Percentiles rank a stretch among this genome's conserved stretches.
phyloP scores from a whole-genome alignment of 2,329 filamentous ascomycete genomes.

The Periconia macrospinosa region DNA sequence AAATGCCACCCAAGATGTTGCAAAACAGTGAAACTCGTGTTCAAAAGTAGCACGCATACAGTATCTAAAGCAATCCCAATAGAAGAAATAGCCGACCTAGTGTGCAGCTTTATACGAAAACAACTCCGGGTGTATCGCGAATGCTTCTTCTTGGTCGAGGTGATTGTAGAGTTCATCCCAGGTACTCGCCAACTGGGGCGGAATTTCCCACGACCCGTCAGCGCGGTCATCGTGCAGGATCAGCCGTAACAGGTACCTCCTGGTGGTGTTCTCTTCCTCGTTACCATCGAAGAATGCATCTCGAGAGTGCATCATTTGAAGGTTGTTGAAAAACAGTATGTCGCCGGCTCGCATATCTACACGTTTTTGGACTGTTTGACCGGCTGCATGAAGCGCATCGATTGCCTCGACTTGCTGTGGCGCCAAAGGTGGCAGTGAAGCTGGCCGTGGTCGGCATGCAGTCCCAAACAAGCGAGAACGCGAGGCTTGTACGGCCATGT shows the following conservation, averaged over 20 bases:
- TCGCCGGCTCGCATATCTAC: slow-evolving; percentile 3
- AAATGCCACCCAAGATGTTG: background rate
- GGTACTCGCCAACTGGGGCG: background rate
- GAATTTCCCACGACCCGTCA: slow-evolving; percentile 3
- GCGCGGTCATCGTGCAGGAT: slow-evolving; percentile 4
- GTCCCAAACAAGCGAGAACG: slow-evolving; percentile 7
- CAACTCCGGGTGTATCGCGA: slow-evolving; percentile 6
- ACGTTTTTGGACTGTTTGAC: slow-evolving; percentile 1
- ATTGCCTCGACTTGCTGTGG: slow-evolving; percentile 3
- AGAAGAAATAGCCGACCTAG: background rate
- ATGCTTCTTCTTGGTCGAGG: background rate
- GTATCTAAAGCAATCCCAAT: background rate
- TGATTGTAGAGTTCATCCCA: slow-evolving; percentile 5
- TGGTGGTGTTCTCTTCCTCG: slow-evolving; percentile 5
- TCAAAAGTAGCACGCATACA: background rate
- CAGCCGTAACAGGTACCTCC: slow-evolving; percentile 3
- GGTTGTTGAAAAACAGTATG: slow-evolving; percentile 8
- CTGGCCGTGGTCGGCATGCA: background rate
- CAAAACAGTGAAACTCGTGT: background rate
- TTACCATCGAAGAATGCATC: slow-evolving; percentile 7
- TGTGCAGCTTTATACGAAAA: slow-evolving; percentile 6
- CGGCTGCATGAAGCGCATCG: slow-evolving; percentile 6
- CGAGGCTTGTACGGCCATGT: slow-evolving; percentile 1
- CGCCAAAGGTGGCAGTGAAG: slow-evolving; percentile 1
- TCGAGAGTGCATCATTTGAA: slow-evolving; percentile 7